Conservation (phyloP, 2,329 filamentous ascomycete genomes). For the Fusarium irregulare region DNA sequence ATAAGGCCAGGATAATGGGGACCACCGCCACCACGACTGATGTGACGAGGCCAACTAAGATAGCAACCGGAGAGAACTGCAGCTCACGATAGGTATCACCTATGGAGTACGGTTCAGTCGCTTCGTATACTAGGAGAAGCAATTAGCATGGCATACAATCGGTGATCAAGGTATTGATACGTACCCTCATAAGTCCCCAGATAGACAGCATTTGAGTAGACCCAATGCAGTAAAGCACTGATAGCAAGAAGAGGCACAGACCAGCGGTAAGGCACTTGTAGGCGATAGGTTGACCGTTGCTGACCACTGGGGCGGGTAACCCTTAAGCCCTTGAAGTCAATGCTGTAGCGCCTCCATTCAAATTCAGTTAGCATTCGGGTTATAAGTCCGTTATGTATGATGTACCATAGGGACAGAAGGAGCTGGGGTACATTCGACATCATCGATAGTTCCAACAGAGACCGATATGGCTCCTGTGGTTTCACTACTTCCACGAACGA, state of each 20-base stretch:
- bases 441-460: constrained; percentile 1
- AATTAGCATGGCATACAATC: too few relatives aligned
- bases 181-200: too few relatives aligned
- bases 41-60: too few relatives aligned
- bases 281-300: constrained; percentile 34
- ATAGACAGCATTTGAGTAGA: constrained; percentile 20
- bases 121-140: too few relatives aligned
- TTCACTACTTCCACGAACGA: too few relatives aligned
- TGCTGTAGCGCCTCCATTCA: constrained; percentile 25
- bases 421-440: constrained; percentile 29
- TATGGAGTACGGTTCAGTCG: too few relatives aligned
- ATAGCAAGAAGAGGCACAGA: constrained; percentile 33
- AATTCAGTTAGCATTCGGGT: constrained; percentile 34
- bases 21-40: too few relatives aligned
- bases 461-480: too few relatives aligned
- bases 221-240: constrained; percentile 34
- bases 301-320: constrained; percentile 26
- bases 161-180: too few relatives aligned
- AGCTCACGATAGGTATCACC: too few relatives aligned
- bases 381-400: constrained; percentile 27
- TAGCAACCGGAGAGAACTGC: too few relatives aligned
- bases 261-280: constrained; percentile 38
- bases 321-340: constrained; percentile 11
- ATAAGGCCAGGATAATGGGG: too few relatives aligned
- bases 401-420: constrained; percentile 27